A percentile compares a stretch with the other conserved stretches of the same genome.
phyloP scores from a whole-genome alignment of 2,329 filamentous ascomycete genomes.

The Sclerotinia subarctica region DNA sequence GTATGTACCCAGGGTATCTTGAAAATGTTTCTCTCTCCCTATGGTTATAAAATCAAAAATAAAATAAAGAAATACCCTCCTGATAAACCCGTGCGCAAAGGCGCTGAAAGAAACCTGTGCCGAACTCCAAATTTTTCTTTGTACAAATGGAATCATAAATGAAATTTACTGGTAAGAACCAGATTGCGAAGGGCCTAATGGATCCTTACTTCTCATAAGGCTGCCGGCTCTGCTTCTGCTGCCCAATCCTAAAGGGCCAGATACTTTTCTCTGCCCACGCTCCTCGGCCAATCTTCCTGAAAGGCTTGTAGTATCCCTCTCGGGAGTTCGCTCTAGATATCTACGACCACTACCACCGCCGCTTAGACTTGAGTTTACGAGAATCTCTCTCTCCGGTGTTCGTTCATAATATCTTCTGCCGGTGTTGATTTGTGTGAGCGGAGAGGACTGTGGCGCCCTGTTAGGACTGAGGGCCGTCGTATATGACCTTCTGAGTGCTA shows the following conservation, averaged over 20 bases:
- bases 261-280: slow-evolving; percentile 34
- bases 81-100: slow-evolving; percentile 4
- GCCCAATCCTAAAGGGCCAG: slow-evolving; percentile 28
- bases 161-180: slow-evolving; percentile 28
- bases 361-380: slow-evolving; percentile 19
- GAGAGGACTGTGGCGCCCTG: slow-evolving; percentile 51
- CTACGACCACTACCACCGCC: slow-evolving; percentile 28
- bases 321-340: slow-evolving; percentile 35
- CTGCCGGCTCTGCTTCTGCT: slow-evolving; percentile 30
- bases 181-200: slow-evolving; percentile 27
- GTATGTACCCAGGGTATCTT: slow-evolving; percentile 21
- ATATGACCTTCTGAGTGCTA: slow-evolving; percentile 33
- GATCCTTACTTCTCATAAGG: slow-evolving; percentile 29
- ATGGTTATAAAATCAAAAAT: slow-evolving; percentile 14
- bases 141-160: slow-evolving; percentile 12
- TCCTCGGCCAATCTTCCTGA: slow-evolving; percentile 32
- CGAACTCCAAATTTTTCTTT: slow-evolving; percentile 9
- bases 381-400: slow-evolving; percentile 21
- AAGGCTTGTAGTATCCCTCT: slow-evolving; percentile 35
- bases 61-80: slow-evolving; percentile 4
- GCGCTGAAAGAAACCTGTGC: slow-evolving; percentile 3
- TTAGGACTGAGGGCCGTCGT: slow-evolving; percentile 48
- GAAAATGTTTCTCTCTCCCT: slow-evolving; percentile 15
- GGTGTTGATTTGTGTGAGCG: slow-evolving; percentile 39
- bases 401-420: slow-evolving; percentile 22